Evolutionary conservation across 176 grass and related monocot species (phyloP), one percentile per base, ranked within the genome.

Genomic region (Carex scoparia): DNA sequence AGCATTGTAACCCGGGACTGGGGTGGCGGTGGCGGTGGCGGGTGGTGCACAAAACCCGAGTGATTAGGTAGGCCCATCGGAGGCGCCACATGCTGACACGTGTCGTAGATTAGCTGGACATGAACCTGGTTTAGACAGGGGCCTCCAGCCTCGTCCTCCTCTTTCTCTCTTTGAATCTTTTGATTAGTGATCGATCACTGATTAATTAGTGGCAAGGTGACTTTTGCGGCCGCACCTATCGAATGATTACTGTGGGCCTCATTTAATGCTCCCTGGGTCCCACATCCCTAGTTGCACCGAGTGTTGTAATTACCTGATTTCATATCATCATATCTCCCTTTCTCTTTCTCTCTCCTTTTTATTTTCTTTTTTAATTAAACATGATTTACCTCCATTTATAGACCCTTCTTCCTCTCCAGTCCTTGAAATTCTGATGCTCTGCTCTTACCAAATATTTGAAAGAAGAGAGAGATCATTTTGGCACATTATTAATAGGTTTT

Each of bases 101-200:
- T 91, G 93, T 86, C 79, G 27, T 48, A 14, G 86, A 84, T 90
- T 89, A 87, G 82, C 90, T 89, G 84, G 86, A 74, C 88, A 32
- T 10, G 56, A 75, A 68, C 69, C 86, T 86, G 84, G 44, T 86
- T 84, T 86, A 84, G 32, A 81, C 93, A 83, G 86, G 83, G 76
- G 80, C 42, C 7, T 30, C n/a, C 28, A 23, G 23, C 6, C 40
- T 4, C 0, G 35, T 37, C 35, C 35, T 40, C 38, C 38, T 40
- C 38, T 40, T 40, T 40, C 38, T 40, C 38, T 40, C 38, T 40
- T 40, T 40, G 38, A 40, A 40, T 58, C 33, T 80, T 59, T 59
- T 57, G 57, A 81, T 62, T 79, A 62, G 55, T 81, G 38, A 40
- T 40, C 35, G 55, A 27, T 81, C 57, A 19, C 32, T 65, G 35